Evolutionary conservation across 331 rosid species (phyloP).

Genomic region (Spiraea crenata): DNA sequence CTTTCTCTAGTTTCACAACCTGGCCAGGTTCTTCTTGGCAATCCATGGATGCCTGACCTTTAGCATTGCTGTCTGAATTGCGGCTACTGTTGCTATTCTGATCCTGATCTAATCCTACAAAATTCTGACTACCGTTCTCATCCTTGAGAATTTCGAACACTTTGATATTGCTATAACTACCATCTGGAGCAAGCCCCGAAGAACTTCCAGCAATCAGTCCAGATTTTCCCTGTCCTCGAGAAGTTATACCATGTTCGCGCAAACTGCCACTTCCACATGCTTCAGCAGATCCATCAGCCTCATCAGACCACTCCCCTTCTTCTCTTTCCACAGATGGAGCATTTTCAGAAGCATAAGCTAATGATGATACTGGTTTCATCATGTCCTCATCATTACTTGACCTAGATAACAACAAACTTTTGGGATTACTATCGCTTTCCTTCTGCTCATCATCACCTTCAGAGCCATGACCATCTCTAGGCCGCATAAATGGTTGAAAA

Average conservation of each 20-base stretch:
- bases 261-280: conserved; percentile 43
- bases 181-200: conserved; percentile 37
- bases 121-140: conserved; percentile 44
- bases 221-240: conserved; percentile 43
- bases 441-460: conserved; percentile 47
- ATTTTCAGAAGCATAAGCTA: conserved; percentile 33
- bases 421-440: conserved; percentile 38
- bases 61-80: conserved; percentile 53
- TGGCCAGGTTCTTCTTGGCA: conserved; percentile 55
- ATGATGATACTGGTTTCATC: conserved; percentile 40
- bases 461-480: conserved; percentile 44
- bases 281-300: conserved; percentile 72
- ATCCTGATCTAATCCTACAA: conserved; percentile 51
- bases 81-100: conserved; percentile 45
- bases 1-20: conserved; percentile 71
- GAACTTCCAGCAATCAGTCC: conserved; percentile 36
- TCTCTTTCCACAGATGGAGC: conserved; percentile 67
- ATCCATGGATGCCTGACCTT: conserved; percentile 57
- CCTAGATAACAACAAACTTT: conserved; percentile 31
- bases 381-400: conserved; percentile 40
- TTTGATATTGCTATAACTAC: conserved; percentile 43
- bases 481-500: conserved; percentile 91
- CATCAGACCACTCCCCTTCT: conserved; percentile 99
- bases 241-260: conserved; percentile 39
- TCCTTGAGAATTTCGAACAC: conserved; percentile 39